Evolutionary conservation across 257 asterid species (phyloP).

Genomic region (Plectranthus barbatus): DNA sequence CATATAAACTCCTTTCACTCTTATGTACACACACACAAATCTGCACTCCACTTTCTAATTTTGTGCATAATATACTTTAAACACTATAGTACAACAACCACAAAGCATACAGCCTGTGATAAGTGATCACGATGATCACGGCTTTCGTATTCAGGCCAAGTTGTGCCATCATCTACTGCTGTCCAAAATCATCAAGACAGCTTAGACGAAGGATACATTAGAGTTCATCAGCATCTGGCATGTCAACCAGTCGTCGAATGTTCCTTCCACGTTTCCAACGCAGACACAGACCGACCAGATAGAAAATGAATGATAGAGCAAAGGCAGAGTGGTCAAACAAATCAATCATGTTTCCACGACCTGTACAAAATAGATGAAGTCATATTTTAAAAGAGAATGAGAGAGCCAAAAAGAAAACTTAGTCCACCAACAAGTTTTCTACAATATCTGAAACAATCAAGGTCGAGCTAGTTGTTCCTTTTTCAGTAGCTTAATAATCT

Average conservation of each 20-base stretch:
- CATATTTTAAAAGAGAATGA: neutral
- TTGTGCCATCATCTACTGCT: neutral
- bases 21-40: too few relatives aligned
- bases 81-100: too few relatives aligned
- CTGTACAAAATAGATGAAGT: conserved; percentile 20
- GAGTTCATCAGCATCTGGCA: conserved; percentile 13
- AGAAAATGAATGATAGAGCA: conserved; percentile 38
- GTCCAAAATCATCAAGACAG: neutral
- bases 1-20: too few relatives aligned
- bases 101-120: too few relatives aligned
- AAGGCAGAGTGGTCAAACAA: conserved; percentile 52
- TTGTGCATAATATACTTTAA: too few relatives aligned
- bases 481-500: neutral
- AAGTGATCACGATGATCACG: too few relatives aligned
- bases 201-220: neutral
- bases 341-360: conserved; percentile 35
- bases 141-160: too few relatives aligned
- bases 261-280: conserved; percentile 45
- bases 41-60: too few relatives aligned
- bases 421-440: neutral
- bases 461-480: neutral
- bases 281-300: conserved; percentile 36
- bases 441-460: neutral
- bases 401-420: neutral
- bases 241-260: conserved; percentile 38